A percentile compares a stretch with the other conserved stretches of the same genome.
These are phyloP conservation scores for Coemansia sp. DNA, from an alignment of 192 early-diverging fungal species.

Conservation along the genomic window DNA sequence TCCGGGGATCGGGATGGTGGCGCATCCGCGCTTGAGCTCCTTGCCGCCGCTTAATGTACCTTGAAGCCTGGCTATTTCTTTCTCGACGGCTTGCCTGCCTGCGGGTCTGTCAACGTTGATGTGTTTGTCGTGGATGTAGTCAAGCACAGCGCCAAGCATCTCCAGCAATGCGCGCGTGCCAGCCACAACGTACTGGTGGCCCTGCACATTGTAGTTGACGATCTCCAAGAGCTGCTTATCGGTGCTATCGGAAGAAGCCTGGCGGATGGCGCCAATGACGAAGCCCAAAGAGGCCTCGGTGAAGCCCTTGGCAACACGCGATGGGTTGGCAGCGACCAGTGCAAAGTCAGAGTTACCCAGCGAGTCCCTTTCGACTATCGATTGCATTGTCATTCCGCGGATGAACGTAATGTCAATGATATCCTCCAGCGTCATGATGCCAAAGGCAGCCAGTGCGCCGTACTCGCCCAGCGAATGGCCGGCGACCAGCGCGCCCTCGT, in stretches of 20 bases:
- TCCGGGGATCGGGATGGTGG: conserved; percentile 88
- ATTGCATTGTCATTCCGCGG: conserved; percentile 99
- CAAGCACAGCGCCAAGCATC: conserved; percentile 74
- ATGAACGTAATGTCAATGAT: conserved; percentile 92
- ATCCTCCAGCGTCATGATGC: conserved; percentile 78
- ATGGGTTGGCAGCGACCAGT: conserved; percentile 94
- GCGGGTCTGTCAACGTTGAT: conserved; percentile 32
- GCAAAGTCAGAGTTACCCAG: conserved; percentile 86
- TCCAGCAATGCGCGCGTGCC: conserved; percentile 80
- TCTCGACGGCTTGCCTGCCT: background rate
- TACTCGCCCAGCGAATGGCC: conserved; percentile 98
- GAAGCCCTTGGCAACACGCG: conserved; percentile 78
- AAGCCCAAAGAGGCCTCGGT: conserved; percentile 68
- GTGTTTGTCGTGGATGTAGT: conserved; percentile 76
- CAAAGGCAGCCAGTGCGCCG: conserved; percentile 84
- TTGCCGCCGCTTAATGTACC: conserved; percentile 65
- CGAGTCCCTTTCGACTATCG: conserved; percentile 81
- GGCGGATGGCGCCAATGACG: conserved; percentile 66
- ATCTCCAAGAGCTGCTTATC: conserved; percentile 71
- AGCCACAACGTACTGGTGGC: conserved; percentile 95
- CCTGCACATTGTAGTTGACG: conserved; percentile 97
- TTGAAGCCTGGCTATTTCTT: conserved; percentile 49
- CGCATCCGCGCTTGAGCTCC: conserved; percentile 73
- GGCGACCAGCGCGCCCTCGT: conserved; percentile 75
- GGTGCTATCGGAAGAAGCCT: conserved; percentile 57